Conservation (phyloP, 345 rosid genomes). For the Boechera retrofracta region DNA sequence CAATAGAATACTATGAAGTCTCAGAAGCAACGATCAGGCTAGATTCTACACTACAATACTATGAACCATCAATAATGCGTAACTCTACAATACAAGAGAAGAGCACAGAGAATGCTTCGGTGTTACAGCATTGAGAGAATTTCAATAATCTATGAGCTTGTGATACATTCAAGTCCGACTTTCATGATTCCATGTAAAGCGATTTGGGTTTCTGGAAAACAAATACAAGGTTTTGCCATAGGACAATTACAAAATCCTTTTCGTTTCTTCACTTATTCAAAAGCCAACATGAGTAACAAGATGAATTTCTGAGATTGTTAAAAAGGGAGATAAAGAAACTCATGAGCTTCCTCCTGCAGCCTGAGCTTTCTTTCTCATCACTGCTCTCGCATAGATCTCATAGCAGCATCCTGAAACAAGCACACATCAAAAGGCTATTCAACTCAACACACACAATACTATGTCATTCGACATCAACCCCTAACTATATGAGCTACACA, state of each 20-base stretch:
- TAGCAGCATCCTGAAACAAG: conserved; percentile 85
- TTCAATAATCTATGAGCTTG: neutral
- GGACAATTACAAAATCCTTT: conserved; percentile 1
- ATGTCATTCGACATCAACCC: neutral
- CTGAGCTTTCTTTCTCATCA: conserved; percentile 75
- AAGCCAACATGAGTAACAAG: conserved; percentile 25
- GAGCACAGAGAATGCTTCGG: neutral
- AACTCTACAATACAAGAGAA: neutral
- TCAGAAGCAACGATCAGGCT: neutral
- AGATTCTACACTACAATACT: neutral
- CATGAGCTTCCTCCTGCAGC: conserved; percentile 53
- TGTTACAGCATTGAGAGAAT: neutral
- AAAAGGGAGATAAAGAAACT: conserved; percentile 13
- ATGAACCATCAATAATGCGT: neutral
- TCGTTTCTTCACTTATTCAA: conserved; percentile 34
- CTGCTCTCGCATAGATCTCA: conserved; percentile 80
- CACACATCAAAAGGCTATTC: conserved; percentile 5
- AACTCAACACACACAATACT: neutral
- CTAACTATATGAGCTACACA: neutral
- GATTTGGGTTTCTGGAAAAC: conserved; percentile 21
- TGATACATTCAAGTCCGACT: neutral
- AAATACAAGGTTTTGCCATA: conserved; percentile 1
- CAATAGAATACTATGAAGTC: neutral
- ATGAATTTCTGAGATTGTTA: neutral
- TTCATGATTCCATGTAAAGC: conserved; percentile 6